Evolutionary conservation across 768 basidiomycete genomes (phyloP).

Genomic region (Podaxis mareebaensis): DNA sequence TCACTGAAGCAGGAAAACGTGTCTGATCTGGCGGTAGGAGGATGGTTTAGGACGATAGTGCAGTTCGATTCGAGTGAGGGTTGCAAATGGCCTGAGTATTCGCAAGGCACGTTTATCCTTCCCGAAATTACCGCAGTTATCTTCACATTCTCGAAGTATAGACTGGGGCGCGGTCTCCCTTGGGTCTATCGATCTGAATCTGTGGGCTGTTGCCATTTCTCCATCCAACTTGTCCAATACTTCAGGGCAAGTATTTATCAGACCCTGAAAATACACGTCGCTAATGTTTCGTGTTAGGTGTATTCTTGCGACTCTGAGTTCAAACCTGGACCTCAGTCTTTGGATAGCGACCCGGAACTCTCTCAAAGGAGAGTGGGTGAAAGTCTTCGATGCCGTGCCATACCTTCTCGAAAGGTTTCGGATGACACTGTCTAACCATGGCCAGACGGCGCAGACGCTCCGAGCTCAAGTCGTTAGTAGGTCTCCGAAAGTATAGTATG

Average conservation of each 20-base stretch:
- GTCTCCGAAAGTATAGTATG: conserved; percentile 23
- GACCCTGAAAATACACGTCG: not conserved
- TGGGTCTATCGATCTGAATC: conserved; percentile 70
- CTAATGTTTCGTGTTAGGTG: conserved; percentile 45
- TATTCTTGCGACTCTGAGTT: conserved; percentile 64
- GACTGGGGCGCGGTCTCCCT: conserved; percentile 70
- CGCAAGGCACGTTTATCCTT: conserved; percentile 40
- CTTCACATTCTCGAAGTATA: conserved; percentile 27
- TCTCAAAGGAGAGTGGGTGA: conserved; percentile 72
- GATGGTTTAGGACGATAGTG: conserved; percentile 77
- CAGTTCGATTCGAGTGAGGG: conserved; percentile 50
- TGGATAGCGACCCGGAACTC: conserved; percentile 70
- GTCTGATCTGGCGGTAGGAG: conserved; percentile 39
- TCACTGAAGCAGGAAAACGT: conserved; percentile 29
- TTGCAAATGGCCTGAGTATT: conserved; percentile 49
- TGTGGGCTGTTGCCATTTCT: conserved; percentile 63
- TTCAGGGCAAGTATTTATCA: conserved; percentile 49
- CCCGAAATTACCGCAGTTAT: not conserved
- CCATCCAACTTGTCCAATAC: conserved; percentile 62
- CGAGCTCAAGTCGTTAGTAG: conserved; percentile 58
- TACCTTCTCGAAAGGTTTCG: conserved; percentile 38
- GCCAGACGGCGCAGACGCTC: conserved; percentile 35
- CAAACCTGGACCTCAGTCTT: conserved; percentile 73
- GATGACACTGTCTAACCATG: conserved; percentile 24
- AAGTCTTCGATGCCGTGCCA: conserved; percentile 59